Conservation (phyloP, 352 stramenopile species). For the Phytopythium litorale region DNA sequence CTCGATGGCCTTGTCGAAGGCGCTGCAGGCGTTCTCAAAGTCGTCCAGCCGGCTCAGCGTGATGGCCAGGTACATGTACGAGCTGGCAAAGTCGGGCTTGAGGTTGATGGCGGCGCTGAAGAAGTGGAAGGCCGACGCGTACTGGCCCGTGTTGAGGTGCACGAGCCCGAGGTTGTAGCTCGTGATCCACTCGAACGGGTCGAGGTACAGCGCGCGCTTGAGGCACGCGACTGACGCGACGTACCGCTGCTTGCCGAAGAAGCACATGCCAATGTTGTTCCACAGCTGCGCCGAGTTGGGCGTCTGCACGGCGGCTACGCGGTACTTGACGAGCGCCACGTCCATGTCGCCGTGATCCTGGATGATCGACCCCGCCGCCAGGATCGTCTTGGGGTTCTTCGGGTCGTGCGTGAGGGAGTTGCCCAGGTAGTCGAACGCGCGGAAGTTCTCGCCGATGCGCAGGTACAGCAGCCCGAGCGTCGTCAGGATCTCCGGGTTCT, state of each 20-base stretch:
- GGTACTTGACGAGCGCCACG: constrained; percentile 94
- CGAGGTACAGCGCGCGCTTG: constrained; percentile 90
- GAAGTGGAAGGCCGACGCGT: constrained; percentile 93
- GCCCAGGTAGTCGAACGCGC: constrained; percentile 92
- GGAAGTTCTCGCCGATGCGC: constrained; percentile 87
- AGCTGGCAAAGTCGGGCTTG: constrained; percentile 84
- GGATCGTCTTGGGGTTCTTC: constrained; percentile 89
- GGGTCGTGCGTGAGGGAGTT: constrained; percentile 92
- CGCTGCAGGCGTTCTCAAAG: constrained; percentile 90
- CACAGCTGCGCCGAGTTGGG: constrained; percentile 92
- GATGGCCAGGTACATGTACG: constrained; percentile 93
- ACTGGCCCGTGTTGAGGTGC: constrained; percentile 90
- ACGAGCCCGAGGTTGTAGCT: constrained; percentile 94
- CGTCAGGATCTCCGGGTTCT: constrained; percentile 91
- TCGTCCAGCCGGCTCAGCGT: constrained; percentile 88
- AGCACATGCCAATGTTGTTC: constrained; percentile 97
- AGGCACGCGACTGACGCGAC: constrained; percentile 88
- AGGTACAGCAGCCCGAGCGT: constrained; percentile 90
- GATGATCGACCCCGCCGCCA: constrained; percentile 91
- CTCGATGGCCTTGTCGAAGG: constrained; percentile 91
- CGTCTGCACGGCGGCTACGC: constrained; percentile 88
- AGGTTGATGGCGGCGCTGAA: constrained; percentile 89
- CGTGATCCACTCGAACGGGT: constrained; percentile 95
- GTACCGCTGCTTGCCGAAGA: constrained; percentile 91
- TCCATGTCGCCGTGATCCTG: constrained; percentile 93